A percentile compares a stretch with the other conserved stretches of the same genome.
These are phyloP conservation scores for Apocynum venetum DNA, from an alignment of 257 asterid genomes.

Conservation along the genomic window DNA sequence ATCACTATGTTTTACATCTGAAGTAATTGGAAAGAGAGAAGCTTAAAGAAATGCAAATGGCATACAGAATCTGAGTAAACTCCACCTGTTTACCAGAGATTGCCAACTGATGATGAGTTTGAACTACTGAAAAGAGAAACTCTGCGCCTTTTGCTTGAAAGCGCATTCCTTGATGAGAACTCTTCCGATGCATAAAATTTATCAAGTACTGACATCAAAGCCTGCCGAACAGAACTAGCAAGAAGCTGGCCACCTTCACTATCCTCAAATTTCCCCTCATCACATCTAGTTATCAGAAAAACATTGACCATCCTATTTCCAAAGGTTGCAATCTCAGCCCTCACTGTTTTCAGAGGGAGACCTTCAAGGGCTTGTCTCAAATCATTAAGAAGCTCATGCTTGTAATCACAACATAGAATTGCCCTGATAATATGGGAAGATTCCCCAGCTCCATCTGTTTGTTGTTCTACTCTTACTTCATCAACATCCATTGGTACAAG, in stretches of 20 bases:
- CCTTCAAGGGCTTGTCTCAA: constrained; percentile 51
- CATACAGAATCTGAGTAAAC: background rate
- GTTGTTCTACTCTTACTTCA: constrained; percentile 62
- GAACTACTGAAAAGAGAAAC: constrained; percentile 44
- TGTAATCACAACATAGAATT: constrained; percentile 68
- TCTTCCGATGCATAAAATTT: constrained; percentile 81
- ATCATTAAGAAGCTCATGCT: constrained; percentile 59
- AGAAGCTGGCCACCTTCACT: constrained; percentile 35
- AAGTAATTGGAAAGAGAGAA: constrained; percentile 11
- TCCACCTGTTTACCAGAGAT: constrained; percentile 41
- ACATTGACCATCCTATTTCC: constrained; percentile 72
- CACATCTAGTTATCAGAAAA: constrained; percentile 42
- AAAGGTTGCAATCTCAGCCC: constrained; percentile 74
- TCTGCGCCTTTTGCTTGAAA: constrained; percentile 60
- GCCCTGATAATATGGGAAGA: constrained; percentile 48
- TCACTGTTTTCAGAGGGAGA: constrained; percentile 53
- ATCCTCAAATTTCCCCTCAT: constrained; percentile 21
- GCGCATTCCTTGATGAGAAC: constrained; percentile 48
- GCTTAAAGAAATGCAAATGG: constrained; percentile 3
- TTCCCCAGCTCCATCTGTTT: constrained; percentile 29
- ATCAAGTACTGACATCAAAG: constrained; percentile 68
- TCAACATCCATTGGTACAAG: constrained; percentile 69
- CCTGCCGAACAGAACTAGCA: constrained; percentile 43
- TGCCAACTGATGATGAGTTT: constrained; percentile 41
- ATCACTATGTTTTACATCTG: constrained; percentile 13